A percentile compares a stretch with the other conserved stretches of the same genome.
phyloP scores from a whole-genome alignment of 1,284 basidiomycete genomes.

The Lentinus polychrous region DNA sequence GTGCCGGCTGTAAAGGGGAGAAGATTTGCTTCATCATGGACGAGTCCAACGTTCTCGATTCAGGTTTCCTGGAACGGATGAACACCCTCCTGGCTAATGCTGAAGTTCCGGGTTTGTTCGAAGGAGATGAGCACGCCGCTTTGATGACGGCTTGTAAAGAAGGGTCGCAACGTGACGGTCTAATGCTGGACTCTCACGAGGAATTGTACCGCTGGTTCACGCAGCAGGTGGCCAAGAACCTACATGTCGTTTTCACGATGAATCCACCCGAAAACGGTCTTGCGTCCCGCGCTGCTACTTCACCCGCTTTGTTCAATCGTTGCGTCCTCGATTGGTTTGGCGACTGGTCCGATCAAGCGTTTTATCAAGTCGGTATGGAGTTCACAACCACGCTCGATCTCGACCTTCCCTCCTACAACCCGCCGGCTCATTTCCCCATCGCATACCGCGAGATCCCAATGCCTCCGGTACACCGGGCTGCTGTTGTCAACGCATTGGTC shows the following conservation, averaged over 20 bases:
- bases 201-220: constrained; percentile 98
- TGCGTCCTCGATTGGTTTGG: constrained; percentile 99
- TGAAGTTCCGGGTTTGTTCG: constrained; percentile 98
- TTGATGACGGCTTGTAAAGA: constrained; percentile 99
- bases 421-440: constrained; percentile 80
- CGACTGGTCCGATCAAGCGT: constrained; percentile 96
- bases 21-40: constrained; percentile 99
- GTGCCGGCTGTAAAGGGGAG: constrained; percentile 96
- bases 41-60: constrained; percentile 97
- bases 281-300: constrained; percentile 93
- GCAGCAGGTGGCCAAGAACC: constrained; percentile 91
- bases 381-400: constrained; percentile 90
- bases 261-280: constrained; percentile 96
- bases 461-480: constrained; percentile 80
- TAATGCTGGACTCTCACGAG: constrained; percentile 98
- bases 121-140: constrained; percentile 94
- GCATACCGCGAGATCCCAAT: constrained; percentile 78
- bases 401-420: constrained; percentile 73
- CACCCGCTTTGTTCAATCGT: constrained; percentile 96
- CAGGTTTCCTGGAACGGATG: constrained; percentile 98
- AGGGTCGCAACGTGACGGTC: constrained; percentile 93
- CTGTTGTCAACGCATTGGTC: constrained; percentile 92
- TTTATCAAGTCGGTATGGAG: constrained; percentile 94
- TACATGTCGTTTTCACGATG: constrained; percentile 99
- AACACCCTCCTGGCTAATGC: constrained; percentile 98